Conservation (phyloP, 2,329 filamentous ascomycete genomes). For the Alternaria longipes region DNA sequence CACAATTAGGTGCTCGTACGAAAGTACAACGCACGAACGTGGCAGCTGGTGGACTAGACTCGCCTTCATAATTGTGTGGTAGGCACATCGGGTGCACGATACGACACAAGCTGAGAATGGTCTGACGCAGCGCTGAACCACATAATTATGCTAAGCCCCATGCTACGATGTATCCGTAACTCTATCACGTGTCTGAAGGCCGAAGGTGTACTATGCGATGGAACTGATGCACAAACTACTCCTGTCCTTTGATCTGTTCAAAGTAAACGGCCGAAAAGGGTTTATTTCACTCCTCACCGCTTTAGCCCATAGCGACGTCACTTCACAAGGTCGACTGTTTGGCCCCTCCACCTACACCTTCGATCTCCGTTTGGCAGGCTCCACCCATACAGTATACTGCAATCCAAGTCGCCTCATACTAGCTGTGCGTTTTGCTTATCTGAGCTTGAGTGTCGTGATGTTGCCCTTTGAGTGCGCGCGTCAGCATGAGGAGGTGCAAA, state of each 20-base stretch:
- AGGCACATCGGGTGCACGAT: conserved; percentile 4
- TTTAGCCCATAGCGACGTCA: conserved; percentile 1
- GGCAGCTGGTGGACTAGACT: conserved; percentile 1
- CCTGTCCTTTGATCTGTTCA: conserved; percentile 4
- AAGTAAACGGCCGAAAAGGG: conserved; percentile 2
- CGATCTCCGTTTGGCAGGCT: conserved; percentile 4
- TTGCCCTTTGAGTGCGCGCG: conserved; percentile 2
- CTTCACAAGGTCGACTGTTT: conserved; percentile 4
- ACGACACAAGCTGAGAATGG: conserved; percentile 3
- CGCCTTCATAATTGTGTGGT: conserved; percentile 4
- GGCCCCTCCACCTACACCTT: conserved; percentile 4
- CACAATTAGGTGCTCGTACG: conserved; percentile 4
- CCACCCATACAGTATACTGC: conserved; percentile 5
- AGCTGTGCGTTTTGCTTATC: conserved; percentile 3
- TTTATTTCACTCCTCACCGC: conserved; percentile 3
- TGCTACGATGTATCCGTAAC: conserved; percentile 1
- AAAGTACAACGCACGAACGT: conserved; percentile 1
- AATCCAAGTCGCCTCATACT: conserved; percentile 4
- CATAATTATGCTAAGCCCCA: conserved; percentile 2
- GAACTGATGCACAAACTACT: conserved; percentile 3
- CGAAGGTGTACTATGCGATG: conserved; percentile 2
- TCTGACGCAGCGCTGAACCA: conserved; percentile 6
- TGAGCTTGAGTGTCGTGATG: conserved; percentile 3
- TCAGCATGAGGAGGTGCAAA: conserved; percentile 1
- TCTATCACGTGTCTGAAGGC: conserved; percentile 3